Percentiles rank a stretch among this genome's conserved stretches.
These are phyloP conservation scores for Candolleomyces aberdarensis DNA, from an alignment of 768 basidiomycete genomes.

Conservation along the genomic window DNA sequence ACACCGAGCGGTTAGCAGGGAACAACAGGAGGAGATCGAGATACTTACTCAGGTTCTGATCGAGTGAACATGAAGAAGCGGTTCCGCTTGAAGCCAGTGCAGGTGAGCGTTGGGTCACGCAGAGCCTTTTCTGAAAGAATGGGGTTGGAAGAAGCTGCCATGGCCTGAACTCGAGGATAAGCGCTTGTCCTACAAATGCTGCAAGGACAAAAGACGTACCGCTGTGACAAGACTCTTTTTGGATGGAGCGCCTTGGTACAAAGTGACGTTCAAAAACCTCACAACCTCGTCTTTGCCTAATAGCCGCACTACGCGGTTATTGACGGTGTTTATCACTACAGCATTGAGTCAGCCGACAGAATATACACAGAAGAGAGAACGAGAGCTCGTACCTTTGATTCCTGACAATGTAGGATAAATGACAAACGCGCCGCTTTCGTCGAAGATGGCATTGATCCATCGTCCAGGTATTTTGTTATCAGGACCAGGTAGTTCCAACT, in stretches of 20 bases:
- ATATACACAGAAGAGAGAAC: not conserved
- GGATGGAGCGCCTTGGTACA: slow-evolving; percentile 93
- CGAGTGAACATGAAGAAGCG: slow-evolving; percentile 96
- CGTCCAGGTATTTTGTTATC: slow-evolving; percentile 70
- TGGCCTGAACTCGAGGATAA: slow-evolving; percentile 52
- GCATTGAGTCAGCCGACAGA: not conserved
- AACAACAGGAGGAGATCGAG: too few species aligned
- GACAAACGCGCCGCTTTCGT: slow-evolving; percentile 94
- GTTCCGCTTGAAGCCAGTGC: slow-evolving; percentile 88
- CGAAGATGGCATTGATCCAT: slow-evolving; percentile 94
- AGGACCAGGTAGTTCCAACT: slow-evolving; percentile 79
- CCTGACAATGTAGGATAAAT: slow-evolving; percentile 92
- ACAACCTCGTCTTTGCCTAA: slow-evolving; percentile 94
- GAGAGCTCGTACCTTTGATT: slow-evolving; percentile 71
- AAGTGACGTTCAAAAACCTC: slow-evolving; percentile 79
- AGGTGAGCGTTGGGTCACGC: slow-evolving; percentile 89
- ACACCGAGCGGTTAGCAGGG: too few species aligned
- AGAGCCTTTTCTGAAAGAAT: slow-evolving; percentile 81
- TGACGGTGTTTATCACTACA: slow-evolving; percentile 89
- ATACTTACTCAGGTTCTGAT: slow-evolving; percentile 79
- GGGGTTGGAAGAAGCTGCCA: slow-evolving; percentile 95
- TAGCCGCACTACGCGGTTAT: slow-evolving; percentile 85
- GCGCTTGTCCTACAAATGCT: not conserved
- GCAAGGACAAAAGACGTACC: slow-evolving; percentile 37
- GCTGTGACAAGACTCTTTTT: slow-evolving; percentile 82